Evolutionary conservation across 1,284 basidiomycete species (phyloP), one percentile per base, ranked within the genome.

Genomic region (Ustilago vetiveriae): DNA sequence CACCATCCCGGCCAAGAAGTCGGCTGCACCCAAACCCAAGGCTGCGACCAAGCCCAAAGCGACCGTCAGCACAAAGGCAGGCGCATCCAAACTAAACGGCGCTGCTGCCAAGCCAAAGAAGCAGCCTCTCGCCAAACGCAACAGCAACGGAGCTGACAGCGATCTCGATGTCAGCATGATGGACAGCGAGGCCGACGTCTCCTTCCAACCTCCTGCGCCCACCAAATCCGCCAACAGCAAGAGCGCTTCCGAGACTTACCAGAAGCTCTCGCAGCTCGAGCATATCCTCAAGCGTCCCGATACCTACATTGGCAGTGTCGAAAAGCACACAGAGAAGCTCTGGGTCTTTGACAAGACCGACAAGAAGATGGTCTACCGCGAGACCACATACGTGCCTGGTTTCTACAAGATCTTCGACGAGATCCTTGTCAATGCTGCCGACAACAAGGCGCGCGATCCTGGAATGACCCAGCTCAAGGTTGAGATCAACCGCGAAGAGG

Each of bases 401-500:
- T 96, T 99, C 83, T 96, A 96, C 88, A 98, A 99, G 86, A 98
- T 98, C 81, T 90, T 98, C 40, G 96, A 99, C 80, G 96, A 99
- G 84, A 99, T 99, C 78, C 86, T 99, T 6, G 96, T 99, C 76
- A 99, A 99, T 82, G 96, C 96, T 17, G 96, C 96, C 7, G 96
- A 99, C 83, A 97, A 98, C 85, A 98, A 98, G 89, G 95, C 78
- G 42, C 77, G 80, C 42, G 80, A 82, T 36, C 73, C 80, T 9
- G 23, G 48, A 33, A 82, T 82, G 80, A 74, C 74, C 65, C 59
- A 66, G 13, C 72, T 82, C 65, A 81, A 80, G 59, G 80, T 82
- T 62, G 89, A 84, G 29, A 92, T 98, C 59, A 89, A 98, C 82
- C 84, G 89, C 22, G 92, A 94, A 66, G 88, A 90, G 73, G 89